phyloP scores from a whole-genome alignment of 768 basidiomycete genomes.

The Suillus occidentalis region DNA sequence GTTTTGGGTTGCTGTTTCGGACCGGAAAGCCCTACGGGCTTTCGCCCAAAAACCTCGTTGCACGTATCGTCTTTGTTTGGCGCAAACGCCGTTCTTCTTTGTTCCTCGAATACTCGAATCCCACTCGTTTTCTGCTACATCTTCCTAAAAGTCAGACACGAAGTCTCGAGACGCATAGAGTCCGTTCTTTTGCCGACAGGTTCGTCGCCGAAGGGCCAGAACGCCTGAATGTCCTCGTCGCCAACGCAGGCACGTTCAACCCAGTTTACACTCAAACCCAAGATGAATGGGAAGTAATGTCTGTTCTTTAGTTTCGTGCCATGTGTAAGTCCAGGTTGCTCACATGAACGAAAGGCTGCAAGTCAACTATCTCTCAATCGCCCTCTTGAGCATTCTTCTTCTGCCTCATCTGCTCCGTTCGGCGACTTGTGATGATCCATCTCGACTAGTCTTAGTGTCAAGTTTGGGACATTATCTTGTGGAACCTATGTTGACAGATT shows the following conservation, averaged over 20 bases:
- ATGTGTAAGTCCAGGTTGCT: neutral
- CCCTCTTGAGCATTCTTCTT: neutral
- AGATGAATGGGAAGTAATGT: conserved; percentile 53
- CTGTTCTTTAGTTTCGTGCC: conserved; percentile 4
- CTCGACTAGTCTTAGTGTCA: neutral
- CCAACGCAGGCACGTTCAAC: conserved; percentile 29
- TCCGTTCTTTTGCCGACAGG: conserved; percentile 32
- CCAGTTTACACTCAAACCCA: conserved; percentile 27
- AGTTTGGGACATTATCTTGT: neutral
- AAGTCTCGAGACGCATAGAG: no score
- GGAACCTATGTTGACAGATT: neutral
- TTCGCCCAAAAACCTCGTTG: no score
- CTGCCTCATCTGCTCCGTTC: neutral
- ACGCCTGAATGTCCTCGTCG: conserved; percentile 30
- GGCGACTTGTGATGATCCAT: neutral
- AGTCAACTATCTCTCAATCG: conserved; percentile 32
- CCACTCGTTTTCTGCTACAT: no score
- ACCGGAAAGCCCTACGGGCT: no score
- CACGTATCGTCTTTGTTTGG: no score
- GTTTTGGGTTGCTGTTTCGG: no score
- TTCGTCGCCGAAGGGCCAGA: conserved; percentile 26
- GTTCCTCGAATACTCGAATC: no score
- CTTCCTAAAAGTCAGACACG: no score
- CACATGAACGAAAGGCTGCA: conserved; percentile 28
- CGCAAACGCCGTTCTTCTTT: no score